phyloP scores from a whole-genome alignment of 2,329 filamentous ascomycete genomes.

The Aspergillus alliaceus region DNA sequence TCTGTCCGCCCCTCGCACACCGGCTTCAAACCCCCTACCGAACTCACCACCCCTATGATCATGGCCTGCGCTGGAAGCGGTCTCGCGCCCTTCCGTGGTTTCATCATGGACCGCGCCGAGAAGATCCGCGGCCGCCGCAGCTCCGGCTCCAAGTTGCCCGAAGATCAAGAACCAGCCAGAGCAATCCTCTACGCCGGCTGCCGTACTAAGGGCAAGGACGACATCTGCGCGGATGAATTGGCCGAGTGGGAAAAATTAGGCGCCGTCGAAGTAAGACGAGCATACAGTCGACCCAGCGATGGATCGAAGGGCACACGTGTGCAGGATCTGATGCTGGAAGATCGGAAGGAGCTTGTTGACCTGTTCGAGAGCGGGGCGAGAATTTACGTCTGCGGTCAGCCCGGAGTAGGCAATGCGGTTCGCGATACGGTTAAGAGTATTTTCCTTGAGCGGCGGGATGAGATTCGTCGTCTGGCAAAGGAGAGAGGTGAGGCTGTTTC shows the following conservation, averaged over 20 bases:
- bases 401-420: constrained; percentile 51
- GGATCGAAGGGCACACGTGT: constrained; percentile 53
- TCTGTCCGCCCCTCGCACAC: constrained; percentile 35
- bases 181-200: constrained; percentile 40
- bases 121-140: constrained; percentile 27
- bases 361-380: constrained; percentile 54
- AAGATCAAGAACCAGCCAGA: constrained; percentile 28
- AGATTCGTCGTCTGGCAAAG: constrained; percentile 28
- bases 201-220: constrained; percentile 34
- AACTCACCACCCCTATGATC: constrained; percentile 38
- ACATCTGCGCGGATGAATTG: constrained; percentile 36
- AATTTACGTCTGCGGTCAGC: constrained; percentile 66
- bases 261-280: constrained; percentile 61
- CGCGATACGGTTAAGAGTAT: constrained; percentile 41
- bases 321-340: constrained; percentile 53
- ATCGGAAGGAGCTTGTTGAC: constrained; percentile 47
- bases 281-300: constrained; percentile 55
- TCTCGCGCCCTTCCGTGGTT: constrained; percentile 63
- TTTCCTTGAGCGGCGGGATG: constrained; percentile 26
- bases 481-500: constrained; percentile 37
- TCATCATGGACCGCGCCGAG: constrained; percentile 61
- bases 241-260: constrained; percentile 61
- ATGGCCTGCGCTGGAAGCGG: constrained; percentile 50
- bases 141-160: constrained; percentile 11
- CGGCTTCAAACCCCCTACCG: constrained; percentile 38